phyloP scores from a whole-genome alignment of 164 flowering plant genomes.

The Berberis thunbergii region DNA sequence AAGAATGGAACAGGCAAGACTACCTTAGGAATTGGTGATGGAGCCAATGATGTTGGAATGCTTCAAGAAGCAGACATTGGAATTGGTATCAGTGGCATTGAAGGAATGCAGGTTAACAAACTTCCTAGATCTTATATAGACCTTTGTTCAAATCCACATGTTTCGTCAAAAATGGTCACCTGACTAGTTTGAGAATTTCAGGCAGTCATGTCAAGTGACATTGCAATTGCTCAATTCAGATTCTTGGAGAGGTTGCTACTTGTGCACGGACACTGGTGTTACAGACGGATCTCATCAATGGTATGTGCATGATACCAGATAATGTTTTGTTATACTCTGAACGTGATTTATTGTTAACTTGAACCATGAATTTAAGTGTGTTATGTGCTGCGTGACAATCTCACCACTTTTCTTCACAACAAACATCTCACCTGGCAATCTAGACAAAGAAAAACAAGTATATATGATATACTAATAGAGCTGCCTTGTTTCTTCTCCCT shows the following conservation, averaged over 20 bases:
- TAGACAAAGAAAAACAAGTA: not conserved
- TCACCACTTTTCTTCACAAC: not conserved
- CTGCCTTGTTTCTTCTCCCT: slow-evolving; percentile 11
- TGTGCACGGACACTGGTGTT: slow-evolving; percentile 99
- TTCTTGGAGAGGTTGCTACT: slow-evolving; percentile 80
- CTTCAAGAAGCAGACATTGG: slow-evolving; percentile 99
- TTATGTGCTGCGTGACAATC: not conserved
- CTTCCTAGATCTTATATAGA: too few species aligned
- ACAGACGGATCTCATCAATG: slow-evolving; percentile 87
- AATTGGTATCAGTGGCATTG: slow-evolving; percentile 92
- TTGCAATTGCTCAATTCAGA: slow-evolving; percentile 91
- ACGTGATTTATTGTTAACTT: not conserved
- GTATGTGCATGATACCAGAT: slow-evolving; percentile 22
- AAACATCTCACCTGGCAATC: not conserved
- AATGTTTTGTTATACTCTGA: slow-evolving; percentile 1
- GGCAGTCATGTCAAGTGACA: slow-evolving; percentile 98
- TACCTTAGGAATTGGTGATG: slow-evolving; percentile 93
- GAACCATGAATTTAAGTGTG: not conserved
- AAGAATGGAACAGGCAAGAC: slow-evolving; percentile 78
- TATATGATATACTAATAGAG: not conserved
- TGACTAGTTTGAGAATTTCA: slow-evolving; percentile 18
- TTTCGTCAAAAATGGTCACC: not conserved
- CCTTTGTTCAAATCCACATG: too few species aligned
- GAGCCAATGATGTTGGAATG: slow-evolving; percentile 99
- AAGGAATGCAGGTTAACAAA: slow-evolving; percentile 89